A percentile compares a stretch with the other conserved stretches of the same genome.
phyloP scores from a whole-genome alignment of 371 early-diverging fungal genomes.

The Mucor mucedo region DNA sequence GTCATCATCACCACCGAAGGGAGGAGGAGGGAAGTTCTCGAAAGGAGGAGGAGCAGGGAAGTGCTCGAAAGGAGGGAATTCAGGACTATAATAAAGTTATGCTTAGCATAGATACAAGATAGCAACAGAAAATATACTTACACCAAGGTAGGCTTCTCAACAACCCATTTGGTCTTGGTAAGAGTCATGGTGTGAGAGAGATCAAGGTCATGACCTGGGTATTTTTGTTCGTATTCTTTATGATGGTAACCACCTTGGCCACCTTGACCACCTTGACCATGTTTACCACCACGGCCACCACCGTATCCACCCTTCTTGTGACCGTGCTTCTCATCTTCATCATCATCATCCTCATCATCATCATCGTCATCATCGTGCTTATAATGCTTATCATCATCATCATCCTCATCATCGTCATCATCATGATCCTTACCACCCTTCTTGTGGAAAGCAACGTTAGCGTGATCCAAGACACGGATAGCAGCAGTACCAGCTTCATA shows the following conservation, averaged over 20 bases:
- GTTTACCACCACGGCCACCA: background rate
- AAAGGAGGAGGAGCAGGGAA: too few relatives aligned
- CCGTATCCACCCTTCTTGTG: conserved; percentile 7
- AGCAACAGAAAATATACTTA: background rate
- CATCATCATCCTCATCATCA: conserved; percentile 13
- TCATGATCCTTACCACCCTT: conserved; percentile 25
- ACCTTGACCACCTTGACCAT: background rate
- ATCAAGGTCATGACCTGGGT: conserved; percentile 18
- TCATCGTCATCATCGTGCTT: conserved; percentile 14
- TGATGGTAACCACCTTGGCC: background rate
- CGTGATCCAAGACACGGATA: conserved; percentile 41
- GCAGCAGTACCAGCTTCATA: conserved; percentile 56
- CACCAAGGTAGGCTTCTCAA: conserved; percentile 7
- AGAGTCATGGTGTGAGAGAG: conserved; percentile 38
- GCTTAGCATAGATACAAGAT: background rate
- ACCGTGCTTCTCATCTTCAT: conserved; percentile 17
- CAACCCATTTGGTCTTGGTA: conserved; percentile 38
- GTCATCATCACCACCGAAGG: too few relatives aligned
- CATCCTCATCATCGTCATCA: conserved; percentile 16
- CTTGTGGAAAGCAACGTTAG: conserved; percentile 17
- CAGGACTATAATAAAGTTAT: background rate
- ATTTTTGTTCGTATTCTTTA: background rate
- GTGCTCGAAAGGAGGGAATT: too few relatives aligned
- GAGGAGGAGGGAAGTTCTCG: too few relatives aligned
- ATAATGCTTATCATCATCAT: conserved; percentile 1